Base-by-base conservation (phyloP, 768 basidiomycete species). In the Suillus luteus region DNA sequence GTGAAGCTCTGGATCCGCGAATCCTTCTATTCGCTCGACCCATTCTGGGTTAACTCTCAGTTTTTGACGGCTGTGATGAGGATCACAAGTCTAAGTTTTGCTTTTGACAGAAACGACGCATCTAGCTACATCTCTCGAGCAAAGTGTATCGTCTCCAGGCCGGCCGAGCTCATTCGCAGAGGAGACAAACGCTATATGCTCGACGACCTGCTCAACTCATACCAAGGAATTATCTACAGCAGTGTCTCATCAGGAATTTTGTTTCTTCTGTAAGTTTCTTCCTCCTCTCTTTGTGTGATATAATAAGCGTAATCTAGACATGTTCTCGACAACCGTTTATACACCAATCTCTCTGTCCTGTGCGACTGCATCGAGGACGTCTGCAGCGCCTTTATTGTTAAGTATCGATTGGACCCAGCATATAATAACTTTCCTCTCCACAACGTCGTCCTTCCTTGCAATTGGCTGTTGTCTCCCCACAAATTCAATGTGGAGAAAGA, bases 281-380 rank as follows among this genome's bases (percentile, higher is more conserved):
- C 57, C 6, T 51, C 4, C 5, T 22, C 49, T 60, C 49, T 52
- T n/a, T 38, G 44, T 44, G 27, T 57, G 31, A 37, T 37, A 37
- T 58, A 57, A 27, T 33, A 59, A 31, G 27, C 12, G 59, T 31
- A n/a, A 57, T 41, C 14, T 60, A 88, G 87, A 27, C 82, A 85
- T 61, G 65, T 87, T 17, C 61, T 85, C n/a, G 65, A 74, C 3
- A 66, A 68, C 1, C 55, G 60, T 5, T 64, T 86, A 4, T 71
- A 66, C 5, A 74, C 87, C 22, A 78, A 87, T 46, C 72, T 83
- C 31, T 75, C 76, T 24, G 76, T 83, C 10, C 70, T 89, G 3
- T 88, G 85, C 61, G 79, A 83, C 60, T 72, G 82, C 51, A 64
- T 86, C 19, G 88, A 90, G 48, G 71, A 72, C 11, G 69, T 89